Conservation (phyloP, 208 protist genomes). For the Acanthamoeba healyi region DNA sequence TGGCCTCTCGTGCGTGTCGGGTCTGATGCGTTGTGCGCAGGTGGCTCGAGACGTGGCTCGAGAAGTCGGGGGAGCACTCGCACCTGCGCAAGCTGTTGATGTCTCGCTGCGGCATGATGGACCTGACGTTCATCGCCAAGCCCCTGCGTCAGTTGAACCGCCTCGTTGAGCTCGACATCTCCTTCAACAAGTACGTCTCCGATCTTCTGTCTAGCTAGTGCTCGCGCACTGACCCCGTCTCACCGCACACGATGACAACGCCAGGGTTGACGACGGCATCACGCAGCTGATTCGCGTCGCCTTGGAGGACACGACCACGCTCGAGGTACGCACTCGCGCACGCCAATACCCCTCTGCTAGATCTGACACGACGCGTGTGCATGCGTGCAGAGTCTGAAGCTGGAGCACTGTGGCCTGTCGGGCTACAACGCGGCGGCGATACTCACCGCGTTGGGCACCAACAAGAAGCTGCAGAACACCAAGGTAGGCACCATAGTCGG, state of each 20-base stretch:
- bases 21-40: too few relatives aligned
- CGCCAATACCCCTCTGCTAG: too few relatives aligned
- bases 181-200: too few relatives aligned
- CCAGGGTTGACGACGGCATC: slow-evolving; percentile 1
- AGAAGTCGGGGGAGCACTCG: slow-evolving; percentile 2
- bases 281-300: slow-evolving; percentile 1
- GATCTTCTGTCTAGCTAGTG: too few relatives aligned
- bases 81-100: slow-evolving; percentile 14
- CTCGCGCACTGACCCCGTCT: too few relatives aligned
- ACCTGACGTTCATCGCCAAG: slow-evolving; percentile 44
- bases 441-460: not conserved
- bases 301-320: not conserved
- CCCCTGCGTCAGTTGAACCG: not conserved
- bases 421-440: slow-evolving; percentile 13
- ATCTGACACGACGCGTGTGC: too few relatives aligned
- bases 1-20: too few relatives aligned
- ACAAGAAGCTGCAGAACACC: not conserved
- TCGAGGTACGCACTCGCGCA: not conserved
- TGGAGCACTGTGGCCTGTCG: not conserved
- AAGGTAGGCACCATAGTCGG: not conserved
- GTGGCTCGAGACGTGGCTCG: slow-evolving; percentile 13
- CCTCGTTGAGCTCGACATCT: slow-evolving; percentile 27
- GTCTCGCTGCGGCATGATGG: not conserved
- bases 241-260: too few relatives aligned
- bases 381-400: not conserved